These are phyloP conservation scores for Microbotryum violaceum DNA, from an alignment of 1,284 basidiomycete genomes.

Conservation along the genomic window DNA sequence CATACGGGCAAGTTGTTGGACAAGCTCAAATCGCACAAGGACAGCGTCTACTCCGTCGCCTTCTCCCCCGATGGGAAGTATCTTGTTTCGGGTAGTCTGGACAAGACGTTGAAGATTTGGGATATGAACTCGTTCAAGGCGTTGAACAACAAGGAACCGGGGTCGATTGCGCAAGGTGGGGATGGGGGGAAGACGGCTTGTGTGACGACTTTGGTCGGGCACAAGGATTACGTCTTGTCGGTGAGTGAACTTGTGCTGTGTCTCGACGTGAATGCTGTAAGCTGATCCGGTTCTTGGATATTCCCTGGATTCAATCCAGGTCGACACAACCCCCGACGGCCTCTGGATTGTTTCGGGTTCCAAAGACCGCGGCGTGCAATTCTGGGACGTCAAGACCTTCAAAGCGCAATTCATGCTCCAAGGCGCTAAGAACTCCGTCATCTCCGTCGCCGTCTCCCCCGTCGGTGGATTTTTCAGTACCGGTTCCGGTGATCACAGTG, in stretches of 20 bases:
- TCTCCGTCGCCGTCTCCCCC: conserved; percentile 72
- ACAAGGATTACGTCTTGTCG: conserved; percentile 76
- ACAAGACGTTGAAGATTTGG: conserved; percentile 83
- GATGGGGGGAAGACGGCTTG: conserved; percentile 48
- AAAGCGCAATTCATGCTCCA: conserved; percentile 75
- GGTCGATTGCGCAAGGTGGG: conserved; percentile 28
- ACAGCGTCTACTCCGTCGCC: conserved; percentile 75
- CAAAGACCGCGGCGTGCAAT: conserved; percentile 74
- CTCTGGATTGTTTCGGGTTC: conserved; percentile 83
- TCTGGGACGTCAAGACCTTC: conserved; percentile 72
- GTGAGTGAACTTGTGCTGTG: conserved; percentile 31
- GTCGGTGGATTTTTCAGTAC: conserved; percentile 68
- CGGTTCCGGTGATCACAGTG: conserved; percentile 78
- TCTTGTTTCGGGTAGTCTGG: conserved; percentile 72
- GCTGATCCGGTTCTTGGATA: too few relatives aligned
- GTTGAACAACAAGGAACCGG: conserved; percentile 36
- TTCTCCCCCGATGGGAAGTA: conserved; percentile 73
- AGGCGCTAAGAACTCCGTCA: conserved; percentile 85
- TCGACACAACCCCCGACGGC: conserved; percentile 74
- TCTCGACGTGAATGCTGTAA: too few relatives aligned
- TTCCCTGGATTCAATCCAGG: too few relatives aligned
- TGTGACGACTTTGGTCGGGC: conserved; percentile 70
- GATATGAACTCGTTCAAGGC: conserved; percentile 54
- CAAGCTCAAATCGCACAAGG: conserved; percentile 67
- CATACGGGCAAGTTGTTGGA: conserved; percentile 62